These are phyloP conservation scores for Camellia lanceoleosa DNA, from an alignment of 148 eudicot species.

Conservation along the genomic window DNA sequence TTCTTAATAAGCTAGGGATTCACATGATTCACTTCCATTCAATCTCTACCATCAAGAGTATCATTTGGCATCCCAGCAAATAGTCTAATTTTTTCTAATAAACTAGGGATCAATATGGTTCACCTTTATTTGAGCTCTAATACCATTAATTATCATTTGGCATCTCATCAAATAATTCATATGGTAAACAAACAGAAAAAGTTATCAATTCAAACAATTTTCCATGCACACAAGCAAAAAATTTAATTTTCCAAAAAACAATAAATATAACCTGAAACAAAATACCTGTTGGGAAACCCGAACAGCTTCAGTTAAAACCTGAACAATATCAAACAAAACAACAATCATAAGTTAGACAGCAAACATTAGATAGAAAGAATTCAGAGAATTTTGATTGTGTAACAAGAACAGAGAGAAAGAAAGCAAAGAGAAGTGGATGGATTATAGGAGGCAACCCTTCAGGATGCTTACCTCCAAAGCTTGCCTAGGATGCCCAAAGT, in stretches of 20 bases:
- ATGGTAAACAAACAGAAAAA: not conserved
- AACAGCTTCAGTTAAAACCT: slow-evolving; percentile 95
- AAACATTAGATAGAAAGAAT: not conserved
- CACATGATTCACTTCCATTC: not conserved
- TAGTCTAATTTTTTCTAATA: not conserved
- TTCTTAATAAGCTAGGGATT: not conserved
- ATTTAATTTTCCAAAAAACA: not conserved
- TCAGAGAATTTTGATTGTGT: not conserved
- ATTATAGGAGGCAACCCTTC: slow-evolving; percentile 5
- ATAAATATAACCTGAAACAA: slow-evolving; percentile 4
- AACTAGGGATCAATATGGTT: not conserved
- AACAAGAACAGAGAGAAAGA: not conserved
- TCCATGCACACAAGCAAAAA: not conserved
- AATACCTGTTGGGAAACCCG: slow-evolving; percentile 86
- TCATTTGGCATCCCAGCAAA: not conserved
- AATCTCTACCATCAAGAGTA: not conserved
- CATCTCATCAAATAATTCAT: not conserved
- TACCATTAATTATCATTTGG: not conserved
- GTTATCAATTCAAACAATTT: not conserved
- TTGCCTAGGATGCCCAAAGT: slow-evolving; percentile 90
- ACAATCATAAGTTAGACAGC: not conserved
- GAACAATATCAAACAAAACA: slow-evolving; percentile 20
- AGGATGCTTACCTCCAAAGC: slow-evolving; percentile 69
- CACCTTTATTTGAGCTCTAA: not conserved
- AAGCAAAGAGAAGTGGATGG: not conserved